Evolutionary conservation across 176 grass and related monocot species (phyloP), one percentile per base, ranked within the genome.

Genomic region (Triticum turgidum): DNA sequence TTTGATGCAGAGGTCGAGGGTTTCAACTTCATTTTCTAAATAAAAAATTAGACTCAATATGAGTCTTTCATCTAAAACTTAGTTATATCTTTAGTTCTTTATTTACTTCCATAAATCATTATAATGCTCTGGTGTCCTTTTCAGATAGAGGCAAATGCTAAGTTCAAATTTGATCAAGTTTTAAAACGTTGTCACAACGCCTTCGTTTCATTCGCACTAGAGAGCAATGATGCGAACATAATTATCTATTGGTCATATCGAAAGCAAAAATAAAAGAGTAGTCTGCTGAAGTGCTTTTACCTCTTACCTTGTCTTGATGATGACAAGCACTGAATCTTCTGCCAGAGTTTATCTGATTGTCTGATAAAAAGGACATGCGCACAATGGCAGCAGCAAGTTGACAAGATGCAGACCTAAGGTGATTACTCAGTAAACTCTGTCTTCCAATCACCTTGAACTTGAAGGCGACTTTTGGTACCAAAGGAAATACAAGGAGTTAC

Each of bases 361-460:
- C 18, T 78, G 39, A 32, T 59, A 37, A 78, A 71, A 71, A 69
- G 70, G 80, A 37, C 79, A 73, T 54, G 47, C 79, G 71, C 27
- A 20, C 29, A 86, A 42, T 71, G 51, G 15, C 63, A 77, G 13
- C 8, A 13, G 25, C 84, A 87, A 87, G 58, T 90, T 87, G 89
- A 42, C 35, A 82, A 82, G 62, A 82, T n/a, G 83, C 8, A 8
- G 24, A 66, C 56, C 42, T 27, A 65, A 56, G 65, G 74, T 12
- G 39, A 37, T 51, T 82, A 64, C 33, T 64, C 37, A 41, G 20
- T 58, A 69, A 10, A 78, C 34, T 20, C 8, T 78, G 9, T 77
- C 29, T 52, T 85, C 25, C 73, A 54, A 59, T 44, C 65, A 54
- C 10, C 65, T 44, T 17, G 49, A 78, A 69, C 49, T 44, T 18